These are phyloP conservation scores for Neolentinus lepideus DNA, from an alignment of 1,284 basidiomycete species.

Conservation along the genomic window DNA sequence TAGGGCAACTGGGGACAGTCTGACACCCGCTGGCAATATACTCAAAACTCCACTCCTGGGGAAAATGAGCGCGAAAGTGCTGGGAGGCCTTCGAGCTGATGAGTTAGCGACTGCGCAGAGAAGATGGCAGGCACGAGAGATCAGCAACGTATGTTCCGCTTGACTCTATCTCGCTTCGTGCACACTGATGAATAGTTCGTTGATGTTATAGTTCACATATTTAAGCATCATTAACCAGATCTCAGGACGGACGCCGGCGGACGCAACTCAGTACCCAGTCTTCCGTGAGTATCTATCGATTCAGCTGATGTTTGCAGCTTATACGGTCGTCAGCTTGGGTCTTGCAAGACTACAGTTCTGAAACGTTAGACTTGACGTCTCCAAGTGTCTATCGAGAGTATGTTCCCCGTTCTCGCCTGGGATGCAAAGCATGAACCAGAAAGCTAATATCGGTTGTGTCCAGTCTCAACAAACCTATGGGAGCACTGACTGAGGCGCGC, in stretches of 20 bases:
- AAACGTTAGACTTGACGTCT: constrained; percentile 63
- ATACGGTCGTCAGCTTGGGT: constrained; percentile 63
- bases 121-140: constrained; percentile 82
- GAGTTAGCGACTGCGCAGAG: constrained; percentile 64
- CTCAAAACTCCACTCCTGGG: constrained; percentile 51
- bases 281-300: constrained; percentile 56
- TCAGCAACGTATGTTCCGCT: constrained; percentile 66
- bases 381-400: constrained; percentile 74
- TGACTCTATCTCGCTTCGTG: neutral
- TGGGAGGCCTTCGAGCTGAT: constrained; percentile 39
- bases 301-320: constrained; percentile 3
- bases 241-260: constrained; percentile 86
- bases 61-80: constrained; percentile 27
- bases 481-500: constrained; percentile 74
- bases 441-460: neutral
- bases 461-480: constrained; percentile 86
- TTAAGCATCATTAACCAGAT: constrained; percentile 83
- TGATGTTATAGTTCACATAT: constrained; percentile 66
- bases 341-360: constrained; percentile 78
- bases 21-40: constrained; percentile 30
- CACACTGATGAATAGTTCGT: constrained; percentile 2
- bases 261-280: constrained; percentile 94
- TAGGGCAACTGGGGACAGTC: constrained; percentile 9
- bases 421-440: too few relatives aligned
- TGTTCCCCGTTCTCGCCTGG: too few relatives aligned